Evolutionary conservation across 1,284 basidiomycete species (phyloP).

Genomic region (Apiotrichum brassicae): DNA sequence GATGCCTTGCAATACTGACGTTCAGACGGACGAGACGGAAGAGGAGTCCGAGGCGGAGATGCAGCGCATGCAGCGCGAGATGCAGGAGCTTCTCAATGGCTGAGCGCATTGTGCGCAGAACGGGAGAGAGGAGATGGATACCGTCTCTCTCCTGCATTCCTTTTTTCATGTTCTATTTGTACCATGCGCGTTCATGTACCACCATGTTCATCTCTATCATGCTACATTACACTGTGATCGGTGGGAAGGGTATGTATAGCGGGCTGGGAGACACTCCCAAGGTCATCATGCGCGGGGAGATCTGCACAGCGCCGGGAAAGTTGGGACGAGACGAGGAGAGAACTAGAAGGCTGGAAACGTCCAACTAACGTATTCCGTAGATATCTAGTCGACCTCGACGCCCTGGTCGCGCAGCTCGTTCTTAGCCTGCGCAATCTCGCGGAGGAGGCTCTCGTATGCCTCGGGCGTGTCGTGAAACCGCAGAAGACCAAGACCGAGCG

Average conservation of each 20-base stretch:
- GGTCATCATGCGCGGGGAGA: no score
- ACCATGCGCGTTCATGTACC: background rate
- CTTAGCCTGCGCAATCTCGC: constrained; percentile 60
- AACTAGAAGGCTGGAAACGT: no score
- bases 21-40: constrained; percentile 56
- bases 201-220: constrained; percentile 6
- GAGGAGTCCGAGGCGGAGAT: constrained; percentile 75
- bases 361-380: no score
- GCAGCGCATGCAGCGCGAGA: constrained; percentile 77
- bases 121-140: no score
- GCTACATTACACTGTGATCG: constrained; percentile 2
- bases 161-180: background rate
- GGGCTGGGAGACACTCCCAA: no score
- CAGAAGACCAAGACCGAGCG: constrained; percentile 63
- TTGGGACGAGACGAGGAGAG: no score
- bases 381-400: constrained; percentile 58
- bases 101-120: no score
- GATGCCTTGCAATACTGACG: background rate
- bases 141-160: constrained; percentile 29
- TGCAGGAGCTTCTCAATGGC: constrained; percentile 73
- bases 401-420: constrained; percentile 61
- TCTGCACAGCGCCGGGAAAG: no score
- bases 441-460: constrained; percentile 62
- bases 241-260: no score
- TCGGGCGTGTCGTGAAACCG: constrained; percentile 68